phyloP scores from a whole-genome alignment of 2,329 filamentous ascomycete genomes.

The Hirsutella rhossiliensis region DNA sequence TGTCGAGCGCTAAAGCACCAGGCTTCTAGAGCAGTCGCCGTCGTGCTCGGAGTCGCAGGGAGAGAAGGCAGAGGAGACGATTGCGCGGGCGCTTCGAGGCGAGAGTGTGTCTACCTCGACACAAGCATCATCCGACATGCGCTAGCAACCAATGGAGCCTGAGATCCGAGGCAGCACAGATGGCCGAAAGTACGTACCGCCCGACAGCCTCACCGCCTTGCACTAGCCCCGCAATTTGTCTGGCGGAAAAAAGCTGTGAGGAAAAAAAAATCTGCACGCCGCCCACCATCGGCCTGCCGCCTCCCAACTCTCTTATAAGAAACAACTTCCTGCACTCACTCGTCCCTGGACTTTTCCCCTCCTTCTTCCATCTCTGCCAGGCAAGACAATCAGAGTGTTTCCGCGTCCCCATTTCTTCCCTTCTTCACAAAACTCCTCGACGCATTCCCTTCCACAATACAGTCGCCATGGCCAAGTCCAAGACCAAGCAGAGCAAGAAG shows the following conservation, averaged over 20 bases:
- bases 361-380: background rate
- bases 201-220: slow-evolving; percentile 21
- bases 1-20: slow-evolving; percentile 6
- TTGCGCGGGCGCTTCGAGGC: background rate
- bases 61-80: background rate
- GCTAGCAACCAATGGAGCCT: slow-evolving; percentile 7
- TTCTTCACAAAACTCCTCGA: background rate
- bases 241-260: slow-evolving; percentile 17
- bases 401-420: background rate
- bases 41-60: slow-evolving; percentile 5
- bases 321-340: background rate
- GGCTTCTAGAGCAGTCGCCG: background rate
- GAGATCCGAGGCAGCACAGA: slow-evolving; percentile 15
- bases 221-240: slow-evolving; percentile 19
- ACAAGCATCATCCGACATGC: background rate
- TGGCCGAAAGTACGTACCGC: slow-evolving; percentile 4
- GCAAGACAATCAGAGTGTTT: background rate
- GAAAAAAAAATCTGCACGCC: slow-evolving; percentile 5
- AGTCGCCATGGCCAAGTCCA: slow-evolving; percentile 52
- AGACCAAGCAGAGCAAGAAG: slow-evolving; percentile 43
- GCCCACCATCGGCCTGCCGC: background rate
- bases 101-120: background rate
- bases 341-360: background rate
- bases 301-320: slow-evolving; percentile 1
- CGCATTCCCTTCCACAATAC: background rate